Percentiles rank a stretch among this genome's conserved stretches.
Conservation (phyloP, 495 filamentous ascomycete species). For the Sordaria brevicollis region DNA sequence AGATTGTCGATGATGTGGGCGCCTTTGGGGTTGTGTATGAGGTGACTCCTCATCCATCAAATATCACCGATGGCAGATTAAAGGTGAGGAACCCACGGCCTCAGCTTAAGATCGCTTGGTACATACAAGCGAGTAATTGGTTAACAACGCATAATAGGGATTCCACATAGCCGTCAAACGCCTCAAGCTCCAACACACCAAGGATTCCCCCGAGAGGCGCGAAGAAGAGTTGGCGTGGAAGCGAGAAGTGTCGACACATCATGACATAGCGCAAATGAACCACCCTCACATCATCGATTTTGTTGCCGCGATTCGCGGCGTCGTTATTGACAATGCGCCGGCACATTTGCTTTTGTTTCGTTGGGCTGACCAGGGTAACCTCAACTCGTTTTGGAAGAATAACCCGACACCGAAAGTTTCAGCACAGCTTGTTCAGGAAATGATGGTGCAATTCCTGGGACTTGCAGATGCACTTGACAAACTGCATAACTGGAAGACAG, state of each 20-base stretch:
- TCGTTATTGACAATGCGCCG: neutral
- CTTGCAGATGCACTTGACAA: conserved; percentile 5
- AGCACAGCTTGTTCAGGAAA: neutral
- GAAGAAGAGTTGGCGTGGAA: neutral
- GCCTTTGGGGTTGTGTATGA: no score
- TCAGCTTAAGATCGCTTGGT: no score
- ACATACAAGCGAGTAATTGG: no score
- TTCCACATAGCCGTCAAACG: no score
- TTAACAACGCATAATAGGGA: no score
- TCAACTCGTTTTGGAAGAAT: conserved; percentile 10
- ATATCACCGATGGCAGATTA: no score
- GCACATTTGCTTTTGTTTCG: conserved; percentile 7
- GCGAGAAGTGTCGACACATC: neutral
- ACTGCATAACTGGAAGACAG: conserved; percentile 1
- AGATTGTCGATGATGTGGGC: no score
- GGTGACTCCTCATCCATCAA: no score
- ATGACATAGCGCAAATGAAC: neutral
- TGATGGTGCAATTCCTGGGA: conserved; percentile 5
- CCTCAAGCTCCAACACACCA: no score
- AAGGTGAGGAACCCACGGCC: no score
- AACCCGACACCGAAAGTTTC: neutral
- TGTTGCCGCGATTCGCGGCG: conserved; percentile 5
- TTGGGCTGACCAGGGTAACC: conserved; percentile 17
- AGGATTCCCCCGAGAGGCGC: no score
- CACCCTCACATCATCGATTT: conserved; percentile 10